These are phyloP conservation scores for Xylariaceae sp. DNA, from an alignment of 2,329 filamentous ascomycete species.

Conservation along the genomic window DNA sequence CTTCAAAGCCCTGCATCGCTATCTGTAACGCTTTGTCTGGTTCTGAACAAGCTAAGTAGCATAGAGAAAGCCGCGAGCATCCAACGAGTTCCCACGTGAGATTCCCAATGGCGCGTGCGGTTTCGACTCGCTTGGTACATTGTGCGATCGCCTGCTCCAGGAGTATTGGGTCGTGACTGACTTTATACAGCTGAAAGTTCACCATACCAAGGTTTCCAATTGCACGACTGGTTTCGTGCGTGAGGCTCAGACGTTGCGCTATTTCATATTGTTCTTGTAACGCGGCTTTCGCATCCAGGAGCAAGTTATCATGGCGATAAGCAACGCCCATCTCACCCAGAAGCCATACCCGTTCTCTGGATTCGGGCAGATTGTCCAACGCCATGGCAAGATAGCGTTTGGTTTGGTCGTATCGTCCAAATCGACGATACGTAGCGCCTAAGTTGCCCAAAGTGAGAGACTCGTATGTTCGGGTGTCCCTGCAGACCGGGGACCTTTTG, in stretches of 20 bases:
- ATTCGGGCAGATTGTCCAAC: constrained; percentile 11
- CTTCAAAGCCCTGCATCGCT: constrained; percentile 1
- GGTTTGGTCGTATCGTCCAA: constrained; percentile 26
- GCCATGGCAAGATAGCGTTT: constrained; percentile 18
- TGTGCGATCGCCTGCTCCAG: constrained; percentile 24
- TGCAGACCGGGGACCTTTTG: too few species aligned
- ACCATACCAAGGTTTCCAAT: constrained; percentile 33
- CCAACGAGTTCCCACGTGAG: constrained; percentile 22
- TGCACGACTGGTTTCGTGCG: constrained; percentile 24
- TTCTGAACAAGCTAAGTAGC: constrained; percentile 19
- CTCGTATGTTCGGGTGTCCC: too few species aligned
- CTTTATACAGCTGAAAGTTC: constrained; percentile 30
- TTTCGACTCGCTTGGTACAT: constrained; percentile 18
- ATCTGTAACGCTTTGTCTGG: constrained; percentile 2
- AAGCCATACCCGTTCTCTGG: constrained; percentile 12
- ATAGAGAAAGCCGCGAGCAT: constrained; percentile 29
- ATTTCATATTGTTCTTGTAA: constrained; percentile 25
- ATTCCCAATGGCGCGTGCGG: constrained; percentile 9
- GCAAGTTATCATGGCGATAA: constrained; percentile 26
- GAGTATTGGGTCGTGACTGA: not conserved
- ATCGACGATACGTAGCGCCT: constrained; percentile 24
- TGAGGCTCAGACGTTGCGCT: constrained; percentile 20
- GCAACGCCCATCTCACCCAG: constrained; percentile 29
- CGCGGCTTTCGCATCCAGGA: constrained; percentile 24
- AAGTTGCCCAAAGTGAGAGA: constrained; percentile 20